These are phyloP conservation scores for Zizania palustris DNA, from an alignment of 202 grass and related monocot species.

Conservation along the genomic window DNA sequence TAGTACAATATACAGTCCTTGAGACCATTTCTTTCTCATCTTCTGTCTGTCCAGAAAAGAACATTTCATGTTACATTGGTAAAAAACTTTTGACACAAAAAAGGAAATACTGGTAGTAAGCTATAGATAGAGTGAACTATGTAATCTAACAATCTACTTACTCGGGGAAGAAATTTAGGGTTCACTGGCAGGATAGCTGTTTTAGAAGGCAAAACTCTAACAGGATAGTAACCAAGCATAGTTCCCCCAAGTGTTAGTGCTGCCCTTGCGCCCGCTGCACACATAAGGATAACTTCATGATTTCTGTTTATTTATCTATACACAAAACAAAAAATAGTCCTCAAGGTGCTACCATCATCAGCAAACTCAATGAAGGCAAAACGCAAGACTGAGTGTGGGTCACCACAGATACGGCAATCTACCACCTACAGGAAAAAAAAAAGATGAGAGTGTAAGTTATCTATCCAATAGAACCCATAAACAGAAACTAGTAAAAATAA, in stretches of 20 bases:
- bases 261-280: slow-evolving; percentile 76
- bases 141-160: slow-evolving; percentile 33
- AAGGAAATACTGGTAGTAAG: slow-evolving; percentile 9
- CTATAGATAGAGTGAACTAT: slow-evolving; percentile 11
- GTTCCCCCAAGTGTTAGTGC: slow-evolving; percentile 75
- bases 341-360: slow-evolving; percentile 66
- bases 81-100: slow-evolving; percentile 22
- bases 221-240: slow-evolving; percentile 82
- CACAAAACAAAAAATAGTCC: slow-evolving; percentile 28
- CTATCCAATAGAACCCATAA: background rate
- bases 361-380: slow-evolving; percentile 97
- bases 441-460: slow-evolving; percentile 18
- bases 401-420: slow-evolving; percentile 93
- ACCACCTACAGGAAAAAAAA: slow-evolving; percentile 63
- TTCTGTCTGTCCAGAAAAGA: slow-evolving; percentile 57
- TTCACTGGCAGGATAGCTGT: slow-evolving; percentile 96
- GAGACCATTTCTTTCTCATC: slow-evolving; percentile 97
- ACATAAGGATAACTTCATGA: slow-evolving; percentile 32
- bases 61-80: slow-evolving; percentile 9
- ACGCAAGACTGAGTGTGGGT: slow-evolving; percentile 82
- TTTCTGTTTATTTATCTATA: slow-evolving; percentile 38
- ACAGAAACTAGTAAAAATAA: background rate
- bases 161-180: slow-evolving; percentile 90
- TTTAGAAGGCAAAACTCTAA: slow-evolving; percentile 95
- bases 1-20: slow-evolving; percentile 98